Evolutionary conservation across 352 stramenopile species (phyloP).

Genomic region (Pythium apleroticum): DNA sequence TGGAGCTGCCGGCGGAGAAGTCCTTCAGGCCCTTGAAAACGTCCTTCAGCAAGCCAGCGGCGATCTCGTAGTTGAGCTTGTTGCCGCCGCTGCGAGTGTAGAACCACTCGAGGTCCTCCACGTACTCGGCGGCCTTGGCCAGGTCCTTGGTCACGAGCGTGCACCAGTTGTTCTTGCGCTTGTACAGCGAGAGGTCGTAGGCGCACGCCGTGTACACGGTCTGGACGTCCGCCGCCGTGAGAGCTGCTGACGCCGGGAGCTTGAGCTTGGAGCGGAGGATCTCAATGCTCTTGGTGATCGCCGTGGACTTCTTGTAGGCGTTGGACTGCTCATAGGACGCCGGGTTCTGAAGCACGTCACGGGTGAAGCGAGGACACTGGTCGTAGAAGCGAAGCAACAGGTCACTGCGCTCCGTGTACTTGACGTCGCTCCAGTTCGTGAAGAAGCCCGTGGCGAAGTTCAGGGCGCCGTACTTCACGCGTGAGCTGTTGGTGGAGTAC

Average conservation of each 20-base stretch:
- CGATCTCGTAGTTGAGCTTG: slow-evolving; percentile 25
- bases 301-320: background rate
- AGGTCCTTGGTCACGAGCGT: slow-evolving; percentile 7
- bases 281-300: background rate
- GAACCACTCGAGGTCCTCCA: slow-evolving; percentile 15
- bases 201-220: slow-evolving; percentile 11
- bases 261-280: background rate
- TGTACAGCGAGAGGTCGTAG: slow-evolving; percentile 16
- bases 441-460: slow-evolving; percentile 24
- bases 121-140: slow-evolving; percentile 6
- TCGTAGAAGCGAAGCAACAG: slow-evolving; percentile 57
- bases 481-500: slow-evolving; percentile 29
- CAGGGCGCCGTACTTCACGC: background rate
- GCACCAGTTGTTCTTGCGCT: slow-evolving; percentile 13
- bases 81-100: slow-evolving; percentile 11
- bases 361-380: slow-evolving; percentile 47
- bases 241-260: background rate
- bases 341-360: slow-evolving; percentile 44
- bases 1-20: slow-evolving; percentile 1
- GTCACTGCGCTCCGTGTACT: slow-evolving; percentile 32
- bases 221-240: slow-evolving; percentile 2
- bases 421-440: background rate
- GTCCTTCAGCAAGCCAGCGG: slow-evolving; percentile 10
- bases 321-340: background rate
- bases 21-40: slow-evolving; percentile 9